phyloP scores from a whole-genome alignment of 129 eudicot genomes.

The Helichrysum umbraculigerum region DNA sequence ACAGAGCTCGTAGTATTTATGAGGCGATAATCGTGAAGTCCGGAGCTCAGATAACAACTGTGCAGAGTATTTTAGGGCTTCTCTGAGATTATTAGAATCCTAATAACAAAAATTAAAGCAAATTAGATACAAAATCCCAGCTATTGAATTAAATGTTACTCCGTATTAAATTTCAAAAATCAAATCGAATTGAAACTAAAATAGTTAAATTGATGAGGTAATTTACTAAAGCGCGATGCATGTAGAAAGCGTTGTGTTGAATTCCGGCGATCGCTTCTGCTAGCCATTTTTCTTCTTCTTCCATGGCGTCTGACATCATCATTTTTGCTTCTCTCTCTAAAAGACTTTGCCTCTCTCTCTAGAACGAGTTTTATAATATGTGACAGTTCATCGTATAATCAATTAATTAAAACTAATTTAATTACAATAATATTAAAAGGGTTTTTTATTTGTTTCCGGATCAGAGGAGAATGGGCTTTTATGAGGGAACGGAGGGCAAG shows the following conservation, averaged over 20 bases:
- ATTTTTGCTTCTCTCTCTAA: constrained; percentile 21
- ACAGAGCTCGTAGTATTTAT: constrained; percentile 95
- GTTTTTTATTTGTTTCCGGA: no score
- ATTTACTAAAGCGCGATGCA: constrained; percentile 91
- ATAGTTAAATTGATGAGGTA: neutral
- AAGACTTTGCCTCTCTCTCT: neutral
- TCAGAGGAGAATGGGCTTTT: no score
- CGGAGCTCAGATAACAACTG: constrained; percentile 93
- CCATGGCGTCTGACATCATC: constrained; percentile 63
- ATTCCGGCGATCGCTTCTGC: constrained; percentile 97
- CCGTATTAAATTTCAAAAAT: constrained; percentile 4
- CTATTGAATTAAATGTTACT: neutral
- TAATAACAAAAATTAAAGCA: constrained; percentile 4
- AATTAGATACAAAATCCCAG: constrained; percentile 4
- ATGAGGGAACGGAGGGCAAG: no score
- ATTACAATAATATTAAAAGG: no score
- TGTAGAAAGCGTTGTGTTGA: constrained; percentile 93
- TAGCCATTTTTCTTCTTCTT: constrained; percentile 98
- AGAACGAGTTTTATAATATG: neutral
- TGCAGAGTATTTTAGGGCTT: constrained; percentile 92
- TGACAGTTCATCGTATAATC: neutral
- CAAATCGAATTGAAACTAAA: neutral
- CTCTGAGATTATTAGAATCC: constrained; percentile 87
- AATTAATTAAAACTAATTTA: no score
- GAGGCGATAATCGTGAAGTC: constrained; percentile 88